These are phyloP conservation scores for Pharnaceum exiguum DNA, from an alignment of 148 eudicot species.

Conservation along the genomic window DNA sequence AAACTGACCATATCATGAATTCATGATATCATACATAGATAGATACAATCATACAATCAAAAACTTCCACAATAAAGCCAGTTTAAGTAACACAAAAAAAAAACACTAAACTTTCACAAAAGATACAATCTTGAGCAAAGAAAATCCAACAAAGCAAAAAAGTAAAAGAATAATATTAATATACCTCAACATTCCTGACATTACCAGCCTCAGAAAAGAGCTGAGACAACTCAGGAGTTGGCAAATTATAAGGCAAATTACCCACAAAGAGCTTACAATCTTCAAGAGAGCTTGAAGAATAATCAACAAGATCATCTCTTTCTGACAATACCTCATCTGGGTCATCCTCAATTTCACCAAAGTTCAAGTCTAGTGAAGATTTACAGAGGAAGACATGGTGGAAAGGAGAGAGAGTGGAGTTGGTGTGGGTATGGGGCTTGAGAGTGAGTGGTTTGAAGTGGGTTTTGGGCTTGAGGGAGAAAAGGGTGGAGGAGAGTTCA, in stretches of 20 bases:
- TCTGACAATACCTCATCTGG: background rate
- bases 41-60: too few relatives aligned
- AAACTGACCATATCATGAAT: too few relatives aligned
- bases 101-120: background rate
- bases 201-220: conserved; percentile 63
- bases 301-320: background rate
- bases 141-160: background rate
- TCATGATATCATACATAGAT: too few relatives aligned
- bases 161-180: background rate
- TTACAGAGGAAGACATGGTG: conserved; percentile 11
- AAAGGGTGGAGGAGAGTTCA: conserved; percentile 8
- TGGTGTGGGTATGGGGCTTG: conserved; percentile 24
- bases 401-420: conserved; percentile 14
- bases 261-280: conserved; percentile 71
- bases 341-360: conserved; percentile 13
- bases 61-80: too few relatives aligned
- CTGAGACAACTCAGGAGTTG: conserved; percentile 54
- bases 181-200: conserved; percentile 61
- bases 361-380: conserved; percentile 25
- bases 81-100: too few relatives aligned
- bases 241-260: conserved; percentile 67
- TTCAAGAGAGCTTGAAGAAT: conserved; percentile 21
- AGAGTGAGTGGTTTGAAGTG: conserved; percentile 28
- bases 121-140: background rate
- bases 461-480: conserved; percentile 26